Conservation (phyloP, 108 stramenopile species). For the Pelagomonas calceolata region DNA sequence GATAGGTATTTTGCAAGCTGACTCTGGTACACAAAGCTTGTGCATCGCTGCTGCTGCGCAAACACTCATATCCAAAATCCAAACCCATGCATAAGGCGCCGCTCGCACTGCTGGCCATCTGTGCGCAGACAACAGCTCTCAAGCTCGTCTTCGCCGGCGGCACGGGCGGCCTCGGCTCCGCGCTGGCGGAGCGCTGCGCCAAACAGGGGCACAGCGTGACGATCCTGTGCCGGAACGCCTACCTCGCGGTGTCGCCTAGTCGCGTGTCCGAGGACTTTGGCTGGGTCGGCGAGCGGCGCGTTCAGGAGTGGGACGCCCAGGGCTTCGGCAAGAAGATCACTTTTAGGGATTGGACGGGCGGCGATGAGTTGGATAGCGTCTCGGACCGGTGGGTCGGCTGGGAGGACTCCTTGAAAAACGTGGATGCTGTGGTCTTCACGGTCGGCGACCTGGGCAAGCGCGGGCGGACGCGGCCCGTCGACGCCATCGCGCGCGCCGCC, state of each 20-base stretch:
- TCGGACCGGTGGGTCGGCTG: conserved; percentile 38
- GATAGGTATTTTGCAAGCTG: no score
- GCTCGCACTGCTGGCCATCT: no score
- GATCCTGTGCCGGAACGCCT: conserved; percentile 60
- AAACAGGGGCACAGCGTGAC: conserved; percentile 51
- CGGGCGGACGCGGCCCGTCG: no score
- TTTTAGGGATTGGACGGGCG: conserved; percentile 71
- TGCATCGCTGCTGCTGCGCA: no score
- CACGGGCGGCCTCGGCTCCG: conserved; percentile 49
- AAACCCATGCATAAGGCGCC: no score
- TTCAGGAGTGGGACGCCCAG: background rate
- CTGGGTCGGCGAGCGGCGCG: conserved; percentile 50
- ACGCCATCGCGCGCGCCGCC: no score
- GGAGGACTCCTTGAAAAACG: conserved; percentile 51
- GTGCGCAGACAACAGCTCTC: background rate
- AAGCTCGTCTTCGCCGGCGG: conserved; percentile 60
- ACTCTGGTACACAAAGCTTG: no score
- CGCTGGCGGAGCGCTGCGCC: conserved; percentile 37
- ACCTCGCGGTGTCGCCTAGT: conserved; percentile 56
- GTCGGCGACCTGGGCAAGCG: conserved; percentile 33
- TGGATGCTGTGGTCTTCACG: conserved; percentile 57
- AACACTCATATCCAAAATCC: no score
- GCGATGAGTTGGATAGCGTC: conserved; percentile 70
- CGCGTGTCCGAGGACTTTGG: conserved; percentile 63
- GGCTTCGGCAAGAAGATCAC: conserved; percentile 14